phyloP scores from a whole-genome alignment of 441 rosid genomes.

The Cnidoscolus chayamansa region DNA sequence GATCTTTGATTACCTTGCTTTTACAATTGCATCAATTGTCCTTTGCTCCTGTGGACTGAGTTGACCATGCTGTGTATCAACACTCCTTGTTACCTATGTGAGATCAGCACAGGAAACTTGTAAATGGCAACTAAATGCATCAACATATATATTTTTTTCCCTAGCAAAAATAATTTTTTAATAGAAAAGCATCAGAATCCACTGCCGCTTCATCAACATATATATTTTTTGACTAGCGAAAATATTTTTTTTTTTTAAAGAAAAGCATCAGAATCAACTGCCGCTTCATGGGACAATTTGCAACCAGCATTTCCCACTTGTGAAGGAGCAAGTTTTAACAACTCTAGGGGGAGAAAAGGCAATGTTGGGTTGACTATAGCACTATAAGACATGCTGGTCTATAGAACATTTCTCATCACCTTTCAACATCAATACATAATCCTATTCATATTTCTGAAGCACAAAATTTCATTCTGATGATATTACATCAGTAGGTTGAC shows the following conservation, averaged over 20 bases:
- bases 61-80: conserved; percentile 57
- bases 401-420: not conserved
- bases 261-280: not conserved
- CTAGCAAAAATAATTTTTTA: not conserved
- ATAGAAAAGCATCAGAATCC: not conserved
- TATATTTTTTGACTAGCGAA: not conserved
- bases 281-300: conserved; percentile 8
- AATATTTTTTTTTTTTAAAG: not conserved
- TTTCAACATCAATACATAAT: not conserved
- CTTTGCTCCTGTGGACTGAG: conserved; percentile 79
- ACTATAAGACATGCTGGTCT: too few relatives aligned
- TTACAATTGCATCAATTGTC: conserved; percentile 83
- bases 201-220: not conserved
- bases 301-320: not conserved
- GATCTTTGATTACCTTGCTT: conserved; percentile 56
- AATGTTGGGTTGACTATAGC: too few relatives aligned
- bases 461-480: not conserved
- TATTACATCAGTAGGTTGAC: not conserved
- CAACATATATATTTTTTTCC: not conserved
- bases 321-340: not conserved
- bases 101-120: not conserved
- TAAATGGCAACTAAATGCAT: not conserved
- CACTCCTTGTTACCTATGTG: conserved; percentile 83
- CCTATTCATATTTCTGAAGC: too few relatives aligned
- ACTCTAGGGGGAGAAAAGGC: not conserved